Conservation (phyloP, 1,284 basidiomycete species). For the Phenoliferia sp. region DNA sequence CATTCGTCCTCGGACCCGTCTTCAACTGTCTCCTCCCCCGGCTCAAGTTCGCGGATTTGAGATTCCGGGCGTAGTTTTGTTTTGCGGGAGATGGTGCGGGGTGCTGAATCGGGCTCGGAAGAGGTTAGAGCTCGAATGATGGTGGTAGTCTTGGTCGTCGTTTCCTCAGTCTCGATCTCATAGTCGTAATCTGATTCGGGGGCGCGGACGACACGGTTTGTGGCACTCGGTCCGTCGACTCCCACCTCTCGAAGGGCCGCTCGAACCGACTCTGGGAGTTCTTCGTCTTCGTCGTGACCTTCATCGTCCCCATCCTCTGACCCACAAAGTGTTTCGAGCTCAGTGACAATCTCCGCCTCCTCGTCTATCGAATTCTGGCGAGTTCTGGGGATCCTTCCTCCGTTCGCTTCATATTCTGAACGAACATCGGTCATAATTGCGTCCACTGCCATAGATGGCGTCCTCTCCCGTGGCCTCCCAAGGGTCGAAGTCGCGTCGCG, state of each 20-base stretch:
- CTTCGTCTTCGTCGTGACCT: slow-evolving; percentile 29
- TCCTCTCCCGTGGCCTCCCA: background rate
- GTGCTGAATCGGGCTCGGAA: background rate
- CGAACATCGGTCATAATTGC: slow-evolving; percentile 1
- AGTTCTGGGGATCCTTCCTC: background rate
- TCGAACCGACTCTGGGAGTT: slow-evolving; percentile 23
- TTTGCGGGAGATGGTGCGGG: background rate
- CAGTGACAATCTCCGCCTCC: slow-evolving; percentile 30
- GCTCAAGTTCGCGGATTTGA: background rate
- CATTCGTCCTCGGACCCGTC: slow-evolving; percentile 38
- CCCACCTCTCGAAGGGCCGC: slow-evolving; percentile 31
- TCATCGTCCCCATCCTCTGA: slow-evolving; percentile 32
- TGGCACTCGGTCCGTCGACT: background rate
- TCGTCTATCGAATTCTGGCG: background rate
- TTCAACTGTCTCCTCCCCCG: slow-evolving; percentile 11
- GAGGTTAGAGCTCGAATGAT: slow-evolving; percentile 10
- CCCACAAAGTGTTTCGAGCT: slow-evolving; percentile 30
- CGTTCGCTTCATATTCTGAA: background rate
- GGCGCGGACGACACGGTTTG: background rate
- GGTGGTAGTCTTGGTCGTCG: slow-evolving; percentile 32
- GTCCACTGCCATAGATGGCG: background rate
- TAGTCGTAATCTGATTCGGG: slow-evolving; percentile 27
- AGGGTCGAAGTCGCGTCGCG: background rate
- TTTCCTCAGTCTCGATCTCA: slow-evolving; percentile 43
- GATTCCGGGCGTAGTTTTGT: background rate